phyloP scores from a whole-genome alignment of 495 filamentous ascomycete species.

The Penicillium coprophilum region DNA sequence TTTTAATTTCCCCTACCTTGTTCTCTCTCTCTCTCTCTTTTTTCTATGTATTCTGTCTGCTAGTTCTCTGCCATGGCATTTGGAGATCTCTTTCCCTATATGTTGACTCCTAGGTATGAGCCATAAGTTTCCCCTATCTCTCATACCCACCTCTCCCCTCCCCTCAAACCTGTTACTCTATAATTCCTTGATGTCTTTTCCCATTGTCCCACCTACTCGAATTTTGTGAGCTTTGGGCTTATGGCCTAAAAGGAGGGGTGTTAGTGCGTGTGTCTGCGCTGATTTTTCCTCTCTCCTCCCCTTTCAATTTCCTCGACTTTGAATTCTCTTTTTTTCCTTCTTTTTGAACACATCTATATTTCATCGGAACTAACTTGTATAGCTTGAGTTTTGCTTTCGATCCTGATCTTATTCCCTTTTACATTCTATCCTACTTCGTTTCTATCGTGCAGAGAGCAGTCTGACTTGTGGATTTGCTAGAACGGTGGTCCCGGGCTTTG shows the following conservation, averaged over 20 bases:
- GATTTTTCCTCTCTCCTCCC: background rate
- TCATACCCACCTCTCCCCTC: background rate
- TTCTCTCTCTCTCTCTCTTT: too few species aligned
- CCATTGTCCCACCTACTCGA: conserved; percentile 9
- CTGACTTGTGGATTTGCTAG: background rate
- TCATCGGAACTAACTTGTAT: background rate
- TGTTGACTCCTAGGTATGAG: background rate
- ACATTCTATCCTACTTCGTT: background rate
- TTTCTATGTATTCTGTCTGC: background rate
- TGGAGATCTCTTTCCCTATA: background rate
- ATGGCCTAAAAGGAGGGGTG: background rate
- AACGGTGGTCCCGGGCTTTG: background rate
- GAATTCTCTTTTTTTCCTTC: too few species aligned
- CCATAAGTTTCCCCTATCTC: background rate
- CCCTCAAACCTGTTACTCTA: too few species aligned
- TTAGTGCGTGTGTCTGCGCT: background rate
- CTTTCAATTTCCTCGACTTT: background rate
- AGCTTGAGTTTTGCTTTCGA: background rate
- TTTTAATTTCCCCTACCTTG: too few species aligned
- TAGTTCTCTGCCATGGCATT: background rate
- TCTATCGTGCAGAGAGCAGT: background rate
- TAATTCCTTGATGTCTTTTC: conserved; percentile 9
- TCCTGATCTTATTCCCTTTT: background rate
- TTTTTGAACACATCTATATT: too few species aligned
- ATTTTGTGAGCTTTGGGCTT: background rate